Percentiles rank a stretch among this genome's conserved stretches.
These are phyloP conservation scores for Phytophthora macrochlamydospora DNA, from an alignment of 352 stramenopile genomes.

Conservation along the genomic window DNA sequence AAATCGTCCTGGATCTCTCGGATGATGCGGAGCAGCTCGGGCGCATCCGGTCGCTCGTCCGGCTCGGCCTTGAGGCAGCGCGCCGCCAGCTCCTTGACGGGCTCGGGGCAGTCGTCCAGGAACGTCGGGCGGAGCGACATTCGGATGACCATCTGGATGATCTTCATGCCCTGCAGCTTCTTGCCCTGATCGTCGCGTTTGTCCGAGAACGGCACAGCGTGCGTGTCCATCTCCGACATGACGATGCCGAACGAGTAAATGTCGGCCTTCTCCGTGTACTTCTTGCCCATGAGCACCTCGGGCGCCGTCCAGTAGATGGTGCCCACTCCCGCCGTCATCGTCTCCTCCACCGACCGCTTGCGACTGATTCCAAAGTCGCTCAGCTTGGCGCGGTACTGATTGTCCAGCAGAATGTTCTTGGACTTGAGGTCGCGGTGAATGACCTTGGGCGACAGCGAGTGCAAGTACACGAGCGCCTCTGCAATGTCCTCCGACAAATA, in stretches of 20 bases:
- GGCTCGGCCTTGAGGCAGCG: conserved; percentile 78
- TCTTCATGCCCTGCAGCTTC: conserved; percentile 82
- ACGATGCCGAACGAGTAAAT: conserved; percentile 88
- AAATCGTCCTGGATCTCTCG: conserved; percentile 40
- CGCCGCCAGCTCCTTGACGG: conserved; percentile 55
- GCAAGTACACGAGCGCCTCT: conserved; percentile 80
- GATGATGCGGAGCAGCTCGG: conserved; percentile 36
- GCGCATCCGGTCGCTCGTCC: conserved; percentile 61
- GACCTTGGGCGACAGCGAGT: conserved; percentile 81
- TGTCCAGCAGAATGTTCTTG: conserved; percentile 64
- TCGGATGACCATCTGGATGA: conserved; percentile 81
- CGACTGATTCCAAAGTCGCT: conserved; percentile 80
- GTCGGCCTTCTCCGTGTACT: conserved; percentile 82
- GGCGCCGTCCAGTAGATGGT: conserved; percentile 87
- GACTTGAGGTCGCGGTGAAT: conserved; percentile 89
- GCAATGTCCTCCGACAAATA: conserved; percentile 64
- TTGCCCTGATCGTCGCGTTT: conserved; percentile 68
- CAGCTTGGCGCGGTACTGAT: conserved; percentile 58
- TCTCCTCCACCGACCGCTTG: conserved; percentile 74
- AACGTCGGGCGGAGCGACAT: conserved; percentile 69
- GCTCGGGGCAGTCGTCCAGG: conserved; percentile 43
- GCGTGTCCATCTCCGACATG: conserved; percentile 84
- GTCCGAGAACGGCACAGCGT: conserved; percentile 81
- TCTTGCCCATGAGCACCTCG: conserved; percentile 78
- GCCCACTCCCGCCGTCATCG: conserved; percentile 79